Percentiles rank a stretch among this genome's conserved stretches.
Conservation (phyloP, 2,329 filamentous ascomycete genomes). For the Waltergamsia citrina region DNA sequence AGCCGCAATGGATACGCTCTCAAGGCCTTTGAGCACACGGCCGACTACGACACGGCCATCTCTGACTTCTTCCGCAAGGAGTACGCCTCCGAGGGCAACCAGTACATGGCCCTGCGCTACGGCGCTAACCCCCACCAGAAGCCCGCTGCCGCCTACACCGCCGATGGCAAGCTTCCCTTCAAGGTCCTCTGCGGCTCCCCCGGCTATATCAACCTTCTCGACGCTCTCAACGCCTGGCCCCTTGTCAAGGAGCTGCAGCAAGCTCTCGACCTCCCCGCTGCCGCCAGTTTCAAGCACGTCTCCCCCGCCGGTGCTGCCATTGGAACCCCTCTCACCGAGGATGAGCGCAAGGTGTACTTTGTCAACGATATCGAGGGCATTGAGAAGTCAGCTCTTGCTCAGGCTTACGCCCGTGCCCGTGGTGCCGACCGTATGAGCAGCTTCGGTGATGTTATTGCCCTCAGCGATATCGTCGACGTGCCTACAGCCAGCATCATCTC, state of each 20-base stretch:
- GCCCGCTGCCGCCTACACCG: conserved; percentile 77
- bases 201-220: conserved; percentile 95
- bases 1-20: conserved; percentile 85
- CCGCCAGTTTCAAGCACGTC: conserved; percentile 98
- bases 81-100: conserved; percentile 76
- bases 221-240: conserved; percentile 94
- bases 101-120: conserved; percentile 82
- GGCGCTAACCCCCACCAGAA: conserved; percentile 98
- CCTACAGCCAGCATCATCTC: conserved; percentile 96
- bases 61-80: conserved; percentile 96
- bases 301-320: conserved; percentile 95
- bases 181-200: conserved; percentile 84
- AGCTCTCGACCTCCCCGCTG: conserved; percentile 78
- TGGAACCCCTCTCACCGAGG: conserved; percentile 73
- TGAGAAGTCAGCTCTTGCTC: conserved; percentile 75
- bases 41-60: conserved; percentile 92
- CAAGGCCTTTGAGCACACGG: conserved; percentile 97
- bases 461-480: conserved; percentile 84
- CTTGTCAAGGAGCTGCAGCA: conserved; percentile 92
- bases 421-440: conserved; percentile 98
- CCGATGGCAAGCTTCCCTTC: conserved; percentile 73
- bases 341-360: conserved; percentile 96
- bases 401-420: conserved; percentile 91
- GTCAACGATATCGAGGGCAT: conserved; percentile 90
- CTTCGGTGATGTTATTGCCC: conserved; percentile 92